phyloP scores from a whole-genome alignment of 768 basidiomycete species.

The Boletus edulis region DNA sequence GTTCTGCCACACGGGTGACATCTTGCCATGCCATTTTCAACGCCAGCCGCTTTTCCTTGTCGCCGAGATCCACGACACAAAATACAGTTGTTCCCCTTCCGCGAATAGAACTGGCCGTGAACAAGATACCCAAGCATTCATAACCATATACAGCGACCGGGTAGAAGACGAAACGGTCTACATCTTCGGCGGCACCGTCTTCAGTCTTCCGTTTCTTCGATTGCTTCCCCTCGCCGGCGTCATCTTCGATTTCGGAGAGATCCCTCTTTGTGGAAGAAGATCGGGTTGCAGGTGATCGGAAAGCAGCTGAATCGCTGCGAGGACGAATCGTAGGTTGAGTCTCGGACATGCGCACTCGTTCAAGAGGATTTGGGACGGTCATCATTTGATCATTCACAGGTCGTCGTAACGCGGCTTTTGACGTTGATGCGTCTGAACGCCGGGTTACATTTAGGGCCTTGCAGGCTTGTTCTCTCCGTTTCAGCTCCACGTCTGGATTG shows the following conservation, averaged over 20 bases:
- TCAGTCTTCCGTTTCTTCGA: no score
- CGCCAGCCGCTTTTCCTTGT: not conserved
- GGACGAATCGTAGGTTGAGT: no score
- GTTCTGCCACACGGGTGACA: not conserved
- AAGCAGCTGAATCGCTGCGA: no score
- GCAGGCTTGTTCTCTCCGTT: not conserved
- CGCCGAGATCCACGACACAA: not conserved
- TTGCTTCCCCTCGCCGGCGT: not conserved
- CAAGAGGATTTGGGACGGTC: no score
- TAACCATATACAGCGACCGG: no score
- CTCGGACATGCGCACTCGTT: no score
- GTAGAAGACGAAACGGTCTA: no score
- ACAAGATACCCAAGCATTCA: not conserved
- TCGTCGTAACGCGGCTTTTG: no score
- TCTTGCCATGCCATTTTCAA: constrained; percentile 1
- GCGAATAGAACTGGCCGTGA: constrained; percentile 8
- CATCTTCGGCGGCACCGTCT: no score
- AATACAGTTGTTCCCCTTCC: constrained; percentile 11
- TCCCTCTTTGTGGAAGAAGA: not conserved
- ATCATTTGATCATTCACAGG: no score
- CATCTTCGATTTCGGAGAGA: not conserved
- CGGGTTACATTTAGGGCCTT: not conserved
- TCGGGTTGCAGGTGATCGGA: no score
- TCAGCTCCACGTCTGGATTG: not conserved
- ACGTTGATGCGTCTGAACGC: no score